Conservation (phyloP, 1,284 basidiomycete species). For the Microbotryomycetes sp. region DNA sequence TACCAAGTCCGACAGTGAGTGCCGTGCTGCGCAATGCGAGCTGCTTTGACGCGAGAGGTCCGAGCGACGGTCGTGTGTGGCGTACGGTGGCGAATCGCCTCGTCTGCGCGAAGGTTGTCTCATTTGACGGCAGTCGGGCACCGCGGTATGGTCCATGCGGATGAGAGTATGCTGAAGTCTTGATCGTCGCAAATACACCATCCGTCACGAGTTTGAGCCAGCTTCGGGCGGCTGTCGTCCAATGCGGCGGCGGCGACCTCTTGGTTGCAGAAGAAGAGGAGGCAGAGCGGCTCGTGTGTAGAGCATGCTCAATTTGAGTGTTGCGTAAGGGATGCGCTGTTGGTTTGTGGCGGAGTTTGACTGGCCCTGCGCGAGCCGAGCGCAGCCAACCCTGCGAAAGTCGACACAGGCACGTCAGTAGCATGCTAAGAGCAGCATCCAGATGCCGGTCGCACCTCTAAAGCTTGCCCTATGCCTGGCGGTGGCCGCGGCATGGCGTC, state of each 20-base stretch:
- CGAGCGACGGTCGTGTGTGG: constrained; percentile 7
- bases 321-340: neutral
- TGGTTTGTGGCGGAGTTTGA: neutral
- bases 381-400: neutral
- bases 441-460: neutral
- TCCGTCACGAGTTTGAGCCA: constrained; percentile 4
- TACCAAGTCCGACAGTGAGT: constrained; percentile 19
- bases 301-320: constrained; percentile 6
- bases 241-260: neutral
- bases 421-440: no score
- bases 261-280: neutral
- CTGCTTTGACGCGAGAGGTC: constrained; percentile 13
- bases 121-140: neutral
- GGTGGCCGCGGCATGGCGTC: neutral
- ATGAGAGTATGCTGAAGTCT: neutral
- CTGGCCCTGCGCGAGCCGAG: neutral
- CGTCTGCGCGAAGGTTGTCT: neutral
- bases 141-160: constrained; percentile 9
- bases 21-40: constrained; percentile 2
- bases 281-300: no score
- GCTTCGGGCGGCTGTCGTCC: neutral
- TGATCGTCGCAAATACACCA: constrained; percentile 20
- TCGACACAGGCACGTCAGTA: no score
- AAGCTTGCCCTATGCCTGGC: neutral
- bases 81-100: neutral